Conservation (phyloP, 2,329 filamentous ascomycete genomes). For the Drechslerella coelobrocha region DNA sequence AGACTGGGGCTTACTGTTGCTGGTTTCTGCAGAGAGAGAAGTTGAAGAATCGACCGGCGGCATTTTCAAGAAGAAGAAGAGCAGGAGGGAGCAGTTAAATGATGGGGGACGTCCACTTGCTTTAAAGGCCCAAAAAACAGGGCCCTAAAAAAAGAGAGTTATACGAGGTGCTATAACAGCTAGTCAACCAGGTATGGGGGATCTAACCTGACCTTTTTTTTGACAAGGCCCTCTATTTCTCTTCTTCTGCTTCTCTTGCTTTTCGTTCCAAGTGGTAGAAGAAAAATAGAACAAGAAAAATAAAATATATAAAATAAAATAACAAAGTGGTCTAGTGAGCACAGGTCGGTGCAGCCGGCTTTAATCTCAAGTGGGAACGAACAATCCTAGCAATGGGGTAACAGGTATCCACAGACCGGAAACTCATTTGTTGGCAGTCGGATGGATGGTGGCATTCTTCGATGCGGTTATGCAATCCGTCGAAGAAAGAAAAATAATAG, state of each 20-base stretch:
- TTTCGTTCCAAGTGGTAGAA: conserved; percentile 7
- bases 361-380: conserved; percentile 48
- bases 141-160: conserved; percentile 22
- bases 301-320: conserved; percentile 40
- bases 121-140: conserved; percentile 35
- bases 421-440: conserved; percentile 42
- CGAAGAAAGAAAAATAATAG: conserved; percentile 33
- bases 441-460: conserved; percentile 50
- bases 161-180: conserved; percentile 33
- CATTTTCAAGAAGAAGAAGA: conserved; percentile 43
- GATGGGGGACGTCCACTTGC: conserved; percentile 48
- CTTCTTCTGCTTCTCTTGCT: not conserved
- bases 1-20: conserved; percentile 29
- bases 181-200: conserved; percentile 9
- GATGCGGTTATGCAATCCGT: conserved; percentile 42
- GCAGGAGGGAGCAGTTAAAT: conserved; percentile 46
- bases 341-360: conserved; percentile 48
- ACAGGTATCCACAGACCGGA: conserved; percentile 48
- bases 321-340: conserved; percentile 21
- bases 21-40: conserved; percentile 33
- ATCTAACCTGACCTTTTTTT: conserved; percentile 43
- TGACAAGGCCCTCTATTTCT: conserved; percentile 8
- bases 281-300: conserved; percentile 35
- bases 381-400: conserved; percentile 49
- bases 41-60: conserved; percentile 49